Evolutionary conservation across 176 grass and related monocot genomes (phyloP).

Genomic region (Areca catechu): DNA sequence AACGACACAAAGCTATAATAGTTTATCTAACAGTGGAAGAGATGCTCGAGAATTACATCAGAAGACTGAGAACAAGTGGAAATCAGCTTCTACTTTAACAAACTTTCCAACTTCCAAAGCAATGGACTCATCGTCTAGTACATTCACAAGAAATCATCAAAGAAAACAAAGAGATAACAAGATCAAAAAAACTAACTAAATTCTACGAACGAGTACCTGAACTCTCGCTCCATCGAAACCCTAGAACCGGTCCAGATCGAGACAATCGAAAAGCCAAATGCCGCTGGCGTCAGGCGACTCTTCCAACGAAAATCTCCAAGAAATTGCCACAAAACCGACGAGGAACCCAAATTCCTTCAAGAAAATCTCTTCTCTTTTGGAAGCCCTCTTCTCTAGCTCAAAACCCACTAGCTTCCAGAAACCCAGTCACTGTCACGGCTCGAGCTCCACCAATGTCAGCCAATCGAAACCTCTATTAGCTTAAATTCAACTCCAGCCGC

Average conservation of each 20-base stretch:
- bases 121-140: background rate
- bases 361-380: too few species aligned
- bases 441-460: background rate
- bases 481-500: background rate
- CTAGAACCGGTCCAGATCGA: background rate
- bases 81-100: background rate
- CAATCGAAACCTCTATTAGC: background rate
- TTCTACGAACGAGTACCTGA: conserved; percentile 4
- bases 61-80: background rate
- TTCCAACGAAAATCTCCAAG: background rate
- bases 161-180: background rate
- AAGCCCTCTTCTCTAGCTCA: too few species aligned
- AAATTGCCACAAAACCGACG: background rate
- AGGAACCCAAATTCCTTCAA: background rate
- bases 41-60: too few species aligned
- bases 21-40: too few species aligned
- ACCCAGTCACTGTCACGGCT: too few species aligned
- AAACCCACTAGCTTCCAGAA: too few species aligned
- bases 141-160: background rate
- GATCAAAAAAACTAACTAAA: background rate
- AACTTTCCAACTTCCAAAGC: background rate
- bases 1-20: too few species aligned
- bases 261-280: background rate
- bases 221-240: background rate
- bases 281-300: background rate